A percentile compares a stretch with the other conserved stretches of the same genome.
These are phyloP conservation scores for Lactuca sativa DNA, from an alignment of 129 eudicot species.

Conservation along the genomic window DNA sequence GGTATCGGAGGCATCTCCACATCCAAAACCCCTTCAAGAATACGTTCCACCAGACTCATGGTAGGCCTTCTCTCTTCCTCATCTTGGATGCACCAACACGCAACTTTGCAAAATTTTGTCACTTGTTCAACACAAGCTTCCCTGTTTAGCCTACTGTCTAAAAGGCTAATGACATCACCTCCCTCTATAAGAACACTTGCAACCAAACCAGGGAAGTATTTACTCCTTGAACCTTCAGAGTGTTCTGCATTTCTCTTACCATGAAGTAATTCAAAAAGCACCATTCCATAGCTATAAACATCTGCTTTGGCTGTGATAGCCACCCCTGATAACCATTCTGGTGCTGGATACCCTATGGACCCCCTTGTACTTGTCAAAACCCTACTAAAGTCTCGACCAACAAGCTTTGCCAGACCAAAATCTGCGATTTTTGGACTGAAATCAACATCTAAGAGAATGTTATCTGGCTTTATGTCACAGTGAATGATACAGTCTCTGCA, in stretches of 20 bases:
- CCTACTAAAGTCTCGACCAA: slow-evolving; percentile 65
- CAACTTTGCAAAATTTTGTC: slow-evolving; percentile 50
- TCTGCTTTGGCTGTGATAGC: slow-evolving; percentile 68
- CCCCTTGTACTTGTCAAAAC: slow-evolving; percentile 75
- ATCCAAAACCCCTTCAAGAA: slow-evolving; percentile 63
- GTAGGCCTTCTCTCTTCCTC: slow-evolving; percentile 60
- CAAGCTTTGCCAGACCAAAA: no score
- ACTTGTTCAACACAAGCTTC: slow-evolving; percentile 46
- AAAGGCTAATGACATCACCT: slow-evolving; percentile 52
- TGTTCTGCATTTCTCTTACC: slow-evolving; percentile 52
- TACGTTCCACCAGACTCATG: slow-evolving; percentile 67
- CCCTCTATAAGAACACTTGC: slow-evolving; percentile 41
- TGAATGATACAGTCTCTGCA: no score
- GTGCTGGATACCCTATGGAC: slow-evolving; percentile 68
- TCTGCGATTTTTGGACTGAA: no score
- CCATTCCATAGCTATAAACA: slow-evolving; percentile 78
- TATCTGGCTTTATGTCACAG: slow-evolving; percentile 81
- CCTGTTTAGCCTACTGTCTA: slow-evolving; percentile 49
- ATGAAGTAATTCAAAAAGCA: slow-evolving; percentile 55
- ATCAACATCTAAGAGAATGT: slow-evolving; percentile 59
- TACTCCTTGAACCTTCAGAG: slow-evolving; percentile 29
- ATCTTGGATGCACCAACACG: slow-evolving; percentile 80
- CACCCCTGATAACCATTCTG: slow-evolving; percentile 73
- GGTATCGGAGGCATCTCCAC: slow-evolving; percentile 62
- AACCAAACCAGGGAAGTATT: slow-evolving; percentile 55